These are phyloP conservation scores for Neonectria magnoliae DNA, from an alignment of 2,329 filamentous ascomycete genomes.

Conservation along the genomic window DNA sequence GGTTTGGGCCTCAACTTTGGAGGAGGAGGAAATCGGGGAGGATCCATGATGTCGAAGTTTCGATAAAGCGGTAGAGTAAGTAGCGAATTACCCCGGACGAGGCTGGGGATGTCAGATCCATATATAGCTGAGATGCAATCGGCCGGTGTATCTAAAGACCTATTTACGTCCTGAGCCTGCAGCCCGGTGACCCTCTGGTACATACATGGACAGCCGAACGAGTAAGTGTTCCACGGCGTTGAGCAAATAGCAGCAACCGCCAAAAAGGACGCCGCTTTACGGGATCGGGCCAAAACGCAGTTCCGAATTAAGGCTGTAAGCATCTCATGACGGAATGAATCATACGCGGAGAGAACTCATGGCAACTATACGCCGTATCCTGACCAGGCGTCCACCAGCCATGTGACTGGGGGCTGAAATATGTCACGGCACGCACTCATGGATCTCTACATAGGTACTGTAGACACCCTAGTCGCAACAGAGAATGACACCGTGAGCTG, in stretches of 20 bases:
- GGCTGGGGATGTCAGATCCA: neutral
- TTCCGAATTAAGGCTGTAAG: conserved; percentile 6
- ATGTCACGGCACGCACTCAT: neutral
- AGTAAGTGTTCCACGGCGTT: neutral
- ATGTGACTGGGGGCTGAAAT: conserved; percentile 18
- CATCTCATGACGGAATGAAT: conserved; percentile 7
- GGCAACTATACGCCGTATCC: neutral
- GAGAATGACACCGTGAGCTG: conserved; percentile 6
- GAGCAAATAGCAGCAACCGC: neutral
- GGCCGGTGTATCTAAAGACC: neutral
- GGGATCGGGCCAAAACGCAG: neutral
- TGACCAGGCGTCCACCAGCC: neutral
- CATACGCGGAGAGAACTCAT: conserved; percentile 1
- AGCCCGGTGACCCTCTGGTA: neutral
- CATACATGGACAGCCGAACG: neutral
- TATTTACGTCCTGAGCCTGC: neutral
- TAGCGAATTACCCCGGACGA: neutral
- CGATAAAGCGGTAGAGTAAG: neutral
- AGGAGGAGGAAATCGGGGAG: conserved; percentile 15
- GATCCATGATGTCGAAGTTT: conserved; percentile 25
- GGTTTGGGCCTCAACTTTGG: conserved; percentile 31
- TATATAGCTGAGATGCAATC: neutral
- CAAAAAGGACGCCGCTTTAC: conserved; percentile 5
- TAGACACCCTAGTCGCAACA: neutral
- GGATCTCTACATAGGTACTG: neutral